Evolutionary conservation across 352 stramenopile species (phyloP), one percentile per base, ranked within the genome.

Genomic region (Phytophthora sansomeana): DNA sequence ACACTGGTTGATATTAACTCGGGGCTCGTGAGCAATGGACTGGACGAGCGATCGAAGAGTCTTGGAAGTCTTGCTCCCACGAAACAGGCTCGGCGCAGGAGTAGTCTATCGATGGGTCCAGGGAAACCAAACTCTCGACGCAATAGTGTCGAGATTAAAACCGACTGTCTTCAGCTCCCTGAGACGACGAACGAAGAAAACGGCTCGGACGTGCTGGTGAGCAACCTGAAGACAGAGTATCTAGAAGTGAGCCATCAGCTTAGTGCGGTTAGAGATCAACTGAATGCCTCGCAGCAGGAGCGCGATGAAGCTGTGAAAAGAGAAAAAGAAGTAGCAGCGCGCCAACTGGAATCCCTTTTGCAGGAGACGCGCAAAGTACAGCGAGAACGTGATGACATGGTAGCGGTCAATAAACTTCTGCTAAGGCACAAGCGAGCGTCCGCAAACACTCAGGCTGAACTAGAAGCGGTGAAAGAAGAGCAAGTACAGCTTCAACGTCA

Each of bases 1-100:
- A 87, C 77, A 7, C 84, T 93, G 50, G 74, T 68, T 8, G 63
- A 65, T 16, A 68, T 69, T 17, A 63, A 28, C 8, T 66, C 65
- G 14, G 61, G 64, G 11, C 29, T 66, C 7, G 33, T 58, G 19
- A 57, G 30, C 13, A 24, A 28, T 9, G 32, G 42, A 16, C 56
- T 68, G 13, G 55, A 57, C 10, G 62, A 67, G 38, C 49, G 61
- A 36, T 71, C 54, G 14, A 75, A 48, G n/a, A 71, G 67, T 42
- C 36, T 64, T 10, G 53, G 55, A 52, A 61, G 38, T 51, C 24
- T 75, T 32, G 54, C 50, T 52, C 21, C 32, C 6, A 28, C 39
- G 13, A 58, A 58, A 9, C 67, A 63, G n/a, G 56, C 43, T 50
- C 51, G 66, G 16, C 59, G 66, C 33, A 69, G 66, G 32, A 74